Conservation (phyloP, 2,329 filamentous ascomycete species). For the Thermothelomyces thermophilus region DNA sequence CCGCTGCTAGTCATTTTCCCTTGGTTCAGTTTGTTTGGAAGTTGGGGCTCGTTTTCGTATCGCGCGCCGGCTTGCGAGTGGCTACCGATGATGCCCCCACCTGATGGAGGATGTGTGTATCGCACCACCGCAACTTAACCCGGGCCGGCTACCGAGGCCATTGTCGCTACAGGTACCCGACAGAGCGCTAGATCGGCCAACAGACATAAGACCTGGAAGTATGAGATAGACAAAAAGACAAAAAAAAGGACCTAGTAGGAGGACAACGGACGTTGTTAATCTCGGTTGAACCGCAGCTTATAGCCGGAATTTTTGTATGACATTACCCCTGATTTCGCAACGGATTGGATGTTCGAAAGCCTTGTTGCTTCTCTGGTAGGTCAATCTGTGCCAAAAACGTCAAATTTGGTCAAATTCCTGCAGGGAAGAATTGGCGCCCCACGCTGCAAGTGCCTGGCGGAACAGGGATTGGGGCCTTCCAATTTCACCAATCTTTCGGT, state of each 20-base stretch:
- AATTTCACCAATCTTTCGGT: conserved; percentile 2
- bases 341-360: not conserved
- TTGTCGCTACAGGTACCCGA: too few species aligned
- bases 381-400: not conserved
- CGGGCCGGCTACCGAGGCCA: not conserved
- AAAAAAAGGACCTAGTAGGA: too few species aligned
- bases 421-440: conserved; percentile 9
- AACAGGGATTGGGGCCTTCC: conserved; percentile 10
- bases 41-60: conserved; percentile 10
- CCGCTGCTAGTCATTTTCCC: not conserved
- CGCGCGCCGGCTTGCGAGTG: not conserved
- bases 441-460: not conserved
- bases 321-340: too few species aligned
- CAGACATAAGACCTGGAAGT: too few species aligned
- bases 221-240: too few species aligned
- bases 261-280: too few species aligned
- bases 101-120: not conserved
- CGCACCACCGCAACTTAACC: not conserved
- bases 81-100: not conserved
- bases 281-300: too few species aligned
- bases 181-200: too few species aligned
- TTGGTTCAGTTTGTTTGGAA: not conserved
- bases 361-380: not conserved
- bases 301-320: too few species aligned
- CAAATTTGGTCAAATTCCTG: not conserved